phyloP scores from a whole-genome alignment of 805 yeast species.

The Cyberlindnera saturnus region DNA sequence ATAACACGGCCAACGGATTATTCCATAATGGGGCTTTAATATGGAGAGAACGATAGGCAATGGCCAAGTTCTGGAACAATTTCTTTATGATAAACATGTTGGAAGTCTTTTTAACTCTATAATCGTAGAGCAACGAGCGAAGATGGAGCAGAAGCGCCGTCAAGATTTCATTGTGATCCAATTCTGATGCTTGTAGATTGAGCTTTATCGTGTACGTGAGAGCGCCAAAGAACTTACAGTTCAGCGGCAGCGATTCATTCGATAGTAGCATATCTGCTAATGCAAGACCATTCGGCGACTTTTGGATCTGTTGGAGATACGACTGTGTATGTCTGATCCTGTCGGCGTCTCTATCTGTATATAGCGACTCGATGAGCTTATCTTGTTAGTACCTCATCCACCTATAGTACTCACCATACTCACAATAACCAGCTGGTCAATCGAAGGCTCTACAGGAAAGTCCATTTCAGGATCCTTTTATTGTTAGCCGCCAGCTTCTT shows the following conservation, averaged over 20 bases:
- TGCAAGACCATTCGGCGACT: conserved; percentile 45
- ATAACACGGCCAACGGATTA: conserved; percentile 32
- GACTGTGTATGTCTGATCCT: conserved; percentile 42
- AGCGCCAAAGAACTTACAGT: conserved; percentile 74
- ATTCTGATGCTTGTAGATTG: conserved; percentile 25
- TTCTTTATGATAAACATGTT: conserved; percentile 47
- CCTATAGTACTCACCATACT: neutral
- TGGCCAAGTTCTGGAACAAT: conserved; percentile 47
- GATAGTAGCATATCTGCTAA: conserved; percentile 51
- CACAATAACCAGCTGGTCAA: neutral
- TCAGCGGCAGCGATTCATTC: conserved; percentile 29
- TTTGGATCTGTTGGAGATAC: conserved; percentile 53
- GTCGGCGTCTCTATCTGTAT: conserved; percentile 23
- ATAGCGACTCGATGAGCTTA: conserved; percentile 21
- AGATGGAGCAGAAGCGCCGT: conserved; percentile 14
- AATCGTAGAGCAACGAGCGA: conserved; percentile 3
- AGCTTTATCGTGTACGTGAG: conserved; percentile 66
- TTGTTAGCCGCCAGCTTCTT: neutral
- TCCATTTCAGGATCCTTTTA: neutral
- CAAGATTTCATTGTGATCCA: conserved; percentile 10
- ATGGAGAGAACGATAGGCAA: conserved; percentile 30
- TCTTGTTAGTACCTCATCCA: neutral
- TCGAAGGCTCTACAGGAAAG: neutral
- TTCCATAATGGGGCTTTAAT: conserved; percentile 33
- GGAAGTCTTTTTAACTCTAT: conserved; percentile 6